Conservation (phyloP, 1,284 basidiomycete species). For the Marasmius tenuissimus region DNA sequence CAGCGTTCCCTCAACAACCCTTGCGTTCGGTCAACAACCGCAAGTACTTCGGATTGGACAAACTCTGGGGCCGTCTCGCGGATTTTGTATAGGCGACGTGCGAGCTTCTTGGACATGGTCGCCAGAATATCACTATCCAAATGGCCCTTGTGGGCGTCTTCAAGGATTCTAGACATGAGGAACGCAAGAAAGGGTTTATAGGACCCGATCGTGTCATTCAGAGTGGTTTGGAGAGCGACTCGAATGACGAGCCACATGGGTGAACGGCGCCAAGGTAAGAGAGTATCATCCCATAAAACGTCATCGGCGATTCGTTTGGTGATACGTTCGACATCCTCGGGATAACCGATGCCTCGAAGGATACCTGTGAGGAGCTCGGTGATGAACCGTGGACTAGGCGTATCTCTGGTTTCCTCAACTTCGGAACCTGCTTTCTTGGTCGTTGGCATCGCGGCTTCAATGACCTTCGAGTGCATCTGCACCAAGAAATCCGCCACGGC, state of each 20-base stretch:
- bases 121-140: slow-evolving; percentile 33
- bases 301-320: slow-evolving; percentile 45
- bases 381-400: slow-evolving; percentile 13
- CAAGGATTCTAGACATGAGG: slow-evolving; percentile 33
- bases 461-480: slow-evolving; percentile 14
- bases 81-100: slow-evolving; percentile 39
- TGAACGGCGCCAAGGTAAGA: slow-evolving; percentile 46
- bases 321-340: slow-evolving; percentile 27
- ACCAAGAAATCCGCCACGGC: slow-evolving; percentile 16
- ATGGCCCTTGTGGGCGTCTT: slow-evolving; percentile 13
- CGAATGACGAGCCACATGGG: slow-evolving; percentile 46
- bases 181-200: slow-evolving; percentile 51
- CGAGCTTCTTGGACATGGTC: slow-evolving; percentile 34
- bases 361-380: slow-evolving; percentile 36
- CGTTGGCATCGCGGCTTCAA: slow-evolving; percentile 1
- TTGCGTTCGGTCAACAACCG: background rate
- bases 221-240: slow-evolving; percentile 21
- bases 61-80: slow-evolving; percentile 12
- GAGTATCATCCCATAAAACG: slow-evolving; percentile 37
- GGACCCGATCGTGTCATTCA: slow-evolving; percentile 13
- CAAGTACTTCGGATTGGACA: slow-evolving; percentile 19
- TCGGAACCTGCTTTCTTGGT: slow-evolving; percentile 5
- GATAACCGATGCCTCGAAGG: slow-evolving; percentile 29
- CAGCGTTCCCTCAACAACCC: slow-evolving; percentile 29
- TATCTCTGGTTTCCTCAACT: slow-evolving; percentile 8